Conservation (phyloP, 2,329 filamentous ascomycete species). For the Gaeumannomyces tritici region DNA sequence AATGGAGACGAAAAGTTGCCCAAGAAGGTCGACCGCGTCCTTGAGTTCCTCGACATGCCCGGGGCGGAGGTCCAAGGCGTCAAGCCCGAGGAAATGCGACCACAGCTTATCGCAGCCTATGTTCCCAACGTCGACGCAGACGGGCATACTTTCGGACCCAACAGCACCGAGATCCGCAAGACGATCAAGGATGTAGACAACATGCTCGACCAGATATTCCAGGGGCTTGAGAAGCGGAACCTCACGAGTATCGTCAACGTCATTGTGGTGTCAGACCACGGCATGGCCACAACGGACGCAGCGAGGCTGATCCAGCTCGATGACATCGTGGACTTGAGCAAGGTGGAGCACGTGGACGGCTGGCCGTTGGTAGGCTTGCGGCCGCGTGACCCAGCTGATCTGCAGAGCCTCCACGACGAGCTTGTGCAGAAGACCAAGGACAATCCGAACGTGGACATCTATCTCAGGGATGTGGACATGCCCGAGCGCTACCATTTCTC, state of each 20-base stretch:
- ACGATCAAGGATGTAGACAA: constrained; percentile 73
- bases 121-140: constrained; percentile 85
- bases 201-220: constrained; percentile 71
- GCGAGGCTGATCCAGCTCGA: constrained; percentile 80
- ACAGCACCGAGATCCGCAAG: constrained; percentile 78
- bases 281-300: constrained; percentile 89
- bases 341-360: constrained; percentile 79
- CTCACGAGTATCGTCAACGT: constrained; percentile 86
- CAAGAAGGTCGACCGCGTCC: constrained; percentile 68
- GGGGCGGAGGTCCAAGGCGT: constrained; percentile 52
- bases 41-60: constrained; percentile 78
- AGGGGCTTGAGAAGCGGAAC: constrained; percentile 70
- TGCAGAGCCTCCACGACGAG: constrained; percentile 57
- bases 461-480: constrained; percentile 81
- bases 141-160: constrained; percentile 83
- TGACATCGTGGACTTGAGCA: constrained; percentile 67
- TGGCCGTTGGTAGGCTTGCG: constrained; percentile 90
- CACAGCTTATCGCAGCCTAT: constrained; percentile 88
- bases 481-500: constrained; percentile 87
- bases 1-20: constrained; percentile 67
- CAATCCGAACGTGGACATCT: constrained; percentile 72
- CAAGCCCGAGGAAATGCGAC: constrained; percentile 48
- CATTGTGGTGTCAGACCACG: constrained; percentile 93
- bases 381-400: constrained; percentile 58
- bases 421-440: constrained; percentile 45